These are phyloP conservation scores for Truncatella angustata DNA, from an alignment of 2,329 filamentous ascomycete species.

Conservation along the genomic window DNA sequence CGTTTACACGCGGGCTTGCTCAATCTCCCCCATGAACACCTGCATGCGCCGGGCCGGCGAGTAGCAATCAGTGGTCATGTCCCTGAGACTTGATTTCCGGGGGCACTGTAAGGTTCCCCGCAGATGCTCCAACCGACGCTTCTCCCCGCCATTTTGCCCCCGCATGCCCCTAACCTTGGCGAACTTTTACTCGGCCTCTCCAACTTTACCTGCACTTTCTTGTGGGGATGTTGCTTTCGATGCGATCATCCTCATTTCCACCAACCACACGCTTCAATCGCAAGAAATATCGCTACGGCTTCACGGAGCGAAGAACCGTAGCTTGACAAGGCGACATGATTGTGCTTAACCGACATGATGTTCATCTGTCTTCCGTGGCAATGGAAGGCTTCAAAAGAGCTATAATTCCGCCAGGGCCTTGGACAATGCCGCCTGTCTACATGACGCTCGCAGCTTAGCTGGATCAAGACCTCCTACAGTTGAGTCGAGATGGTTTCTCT, in stretches of 20 bases:
- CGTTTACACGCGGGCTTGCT: too few relatives aligned
- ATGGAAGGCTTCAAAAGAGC: not conserved
- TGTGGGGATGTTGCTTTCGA: not conserved
- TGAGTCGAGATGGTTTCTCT: not conserved
- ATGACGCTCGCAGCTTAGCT: not conserved
- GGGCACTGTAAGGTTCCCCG: too few relatives aligned
- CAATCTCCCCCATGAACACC: too few relatives aligned
- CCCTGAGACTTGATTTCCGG: too few relatives aligned
- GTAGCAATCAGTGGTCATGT: too few relatives aligned
- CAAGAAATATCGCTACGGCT: not conserved
- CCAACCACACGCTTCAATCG: not conserved
- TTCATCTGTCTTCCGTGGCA: not conserved
- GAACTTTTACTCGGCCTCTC: not conserved
- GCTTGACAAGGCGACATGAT: not conserved
- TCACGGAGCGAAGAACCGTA: slow-evolving; percentile 1
- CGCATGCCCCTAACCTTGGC: not conserved
- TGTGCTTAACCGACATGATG: slow-evolving; percentile 5
- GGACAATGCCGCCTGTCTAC: not conserved
- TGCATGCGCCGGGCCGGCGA: too few relatives aligned
- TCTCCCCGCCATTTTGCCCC: not conserved
- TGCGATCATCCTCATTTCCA: slow-evolving; percentile 3
- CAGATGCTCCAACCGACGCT: not conserved
- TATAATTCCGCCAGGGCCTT: not conserved
- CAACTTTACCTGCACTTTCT: not conserved
- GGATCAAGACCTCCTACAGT: not conserved